Base-by-base conservation (phyloP, 352 stramenopile genomes). In the Phytophthora agathidicida region DNA sequence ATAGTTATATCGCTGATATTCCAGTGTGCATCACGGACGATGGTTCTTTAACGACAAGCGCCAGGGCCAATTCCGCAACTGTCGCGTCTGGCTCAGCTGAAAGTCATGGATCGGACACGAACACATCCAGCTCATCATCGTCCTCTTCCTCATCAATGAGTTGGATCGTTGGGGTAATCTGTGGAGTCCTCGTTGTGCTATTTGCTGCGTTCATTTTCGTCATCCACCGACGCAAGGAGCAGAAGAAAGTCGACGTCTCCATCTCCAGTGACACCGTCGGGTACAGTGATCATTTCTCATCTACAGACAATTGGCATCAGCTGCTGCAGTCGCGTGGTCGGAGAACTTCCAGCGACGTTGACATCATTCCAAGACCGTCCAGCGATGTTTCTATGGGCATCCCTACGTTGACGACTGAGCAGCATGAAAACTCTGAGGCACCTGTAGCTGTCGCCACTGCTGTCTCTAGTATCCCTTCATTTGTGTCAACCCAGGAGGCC, bases 11-110 rank as follows among this genome's bases (percentile, higher is more conserved):
- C 9, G 45, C 56, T 22, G 55, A 64, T n/a, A 54, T 38, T 26
- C 60, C 26, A n/a, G 64, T 59, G 30, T 72, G 67, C 28, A 47
- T 75, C 33, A 56, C 52, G 19, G 51, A 65, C 24, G 60, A 47
- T 39, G 58, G 52, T 2, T 49, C 38, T 16, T 41, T 59, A 22
- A 17, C 28, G 23, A 39, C 22, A 13, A 53, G 35, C 23, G 5
- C 47, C 37, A 58, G 35, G 19, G 17, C 32, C 17, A 66, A 17
- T 30, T 16, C n/a, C 8, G 13, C 14, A 3, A 48, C 28, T 0
- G 23, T 16, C 27, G 9, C 28, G 9, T 42, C 47, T 31, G 31
- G 13, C 20, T 48, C 51, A 16, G 45, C 27, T 33, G 42, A 7
- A 6, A 33, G 32, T 6, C 28, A 44, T 38, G 53, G 51, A 5